A percentile compares a stretch with the other conserved stretches of the same genome.
These are phyloP conservation scores for Groenewaldozyma sp. DNA, from an alignment of 1,139 yeast species.

Conservation along the genomic window DNA sequence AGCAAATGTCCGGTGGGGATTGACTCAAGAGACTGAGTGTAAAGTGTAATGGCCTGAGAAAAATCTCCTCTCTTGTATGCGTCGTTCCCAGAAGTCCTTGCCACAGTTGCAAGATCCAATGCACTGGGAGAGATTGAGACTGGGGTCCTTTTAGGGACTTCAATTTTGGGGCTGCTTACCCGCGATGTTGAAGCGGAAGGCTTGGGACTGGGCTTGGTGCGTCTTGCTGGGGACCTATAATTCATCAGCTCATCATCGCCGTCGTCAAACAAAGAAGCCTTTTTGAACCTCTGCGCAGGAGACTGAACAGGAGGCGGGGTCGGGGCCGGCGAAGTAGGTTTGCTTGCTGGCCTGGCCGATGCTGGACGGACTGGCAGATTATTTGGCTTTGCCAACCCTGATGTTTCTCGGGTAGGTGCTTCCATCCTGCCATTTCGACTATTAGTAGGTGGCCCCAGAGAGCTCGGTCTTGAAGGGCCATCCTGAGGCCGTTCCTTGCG, in stretches of 20 bases:
- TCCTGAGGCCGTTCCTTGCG: not conserved
- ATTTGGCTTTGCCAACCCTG: not conserved
- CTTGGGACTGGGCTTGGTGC: slow-evolving; percentile 13
- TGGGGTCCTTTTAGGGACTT: slow-evolving; percentile 19
- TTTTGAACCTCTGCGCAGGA: slow-evolving; percentile 12
- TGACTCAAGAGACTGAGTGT: slow-evolving; percentile 49
- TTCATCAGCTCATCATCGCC: slow-evolving; percentile 18
- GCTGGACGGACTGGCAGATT: not conserved
- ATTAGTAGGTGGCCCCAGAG: not conserved
- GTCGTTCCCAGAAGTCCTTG: slow-evolving; percentile 50
- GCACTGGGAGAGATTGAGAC: slow-evolving; percentile 27
- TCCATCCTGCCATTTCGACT: not conserved
- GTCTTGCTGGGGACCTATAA: slow-evolving; percentile 21
- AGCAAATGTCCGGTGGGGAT: slow-evolving; percentile 61
- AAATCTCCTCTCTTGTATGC: slow-evolving; percentile 80
- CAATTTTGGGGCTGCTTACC: slow-evolving; percentile 12
- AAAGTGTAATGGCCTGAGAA: slow-evolving; percentile 51
- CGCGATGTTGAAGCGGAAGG: slow-evolving; percentile 19
- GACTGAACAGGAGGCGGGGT: slow-evolving; percentile 9
- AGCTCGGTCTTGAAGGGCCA: not conserved
- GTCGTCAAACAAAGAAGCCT: slow-evolving; percentile 10
- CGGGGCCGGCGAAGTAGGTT: slow-evolving; percentile 8
- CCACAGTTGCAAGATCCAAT: slow-evolving; percentile 45
- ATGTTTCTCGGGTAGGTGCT: not conserved
- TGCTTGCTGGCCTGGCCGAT: not conserved